These are phyloP conservation scores for Lecanicillium sp. DNA, from an alignment of 2,329 filamentous ascomycete species.

Conservation along the genomic window DNA sequence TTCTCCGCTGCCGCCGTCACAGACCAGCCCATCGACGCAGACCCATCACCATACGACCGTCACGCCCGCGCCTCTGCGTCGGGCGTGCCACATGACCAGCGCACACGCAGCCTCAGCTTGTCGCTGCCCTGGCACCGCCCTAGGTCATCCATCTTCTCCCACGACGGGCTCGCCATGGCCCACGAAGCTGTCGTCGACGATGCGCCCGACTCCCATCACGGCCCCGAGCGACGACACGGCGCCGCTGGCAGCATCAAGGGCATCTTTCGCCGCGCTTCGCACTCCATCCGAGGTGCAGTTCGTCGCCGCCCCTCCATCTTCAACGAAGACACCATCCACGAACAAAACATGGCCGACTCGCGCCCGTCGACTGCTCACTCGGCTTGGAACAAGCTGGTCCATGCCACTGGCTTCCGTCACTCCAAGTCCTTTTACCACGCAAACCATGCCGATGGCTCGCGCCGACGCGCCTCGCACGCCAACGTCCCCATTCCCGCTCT, in stretches of 20 bases:
- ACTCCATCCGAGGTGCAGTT: constrained; percentile 46
- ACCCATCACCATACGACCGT: constrained; percentile 1
- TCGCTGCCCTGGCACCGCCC: constrained; percentile 42
- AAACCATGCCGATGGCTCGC: constrained; percentile 14
- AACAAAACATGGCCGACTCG: constrained; percentile 16
- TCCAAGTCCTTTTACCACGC: constrained; percentile 34
- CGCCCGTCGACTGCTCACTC: constrained; percentile 41
- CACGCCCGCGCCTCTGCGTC: constrained; percentile 5
- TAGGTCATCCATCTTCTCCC: constrained; percentile 32
- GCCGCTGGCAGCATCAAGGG: constrained; percentile 34
- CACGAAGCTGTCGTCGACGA: constrained; percentile 24
- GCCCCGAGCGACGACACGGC: constrained; percentile 16
- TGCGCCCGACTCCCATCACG: constrained; percentile 14
- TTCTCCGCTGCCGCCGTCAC: constrained; percentile 1
- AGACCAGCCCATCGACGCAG: not conserved
- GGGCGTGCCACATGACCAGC: constrained; percentile 24
- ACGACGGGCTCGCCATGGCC: constrained; percentile 20
- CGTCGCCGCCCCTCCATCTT: constrained; percentile 38
- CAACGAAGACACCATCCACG: constrained; percentile 20
- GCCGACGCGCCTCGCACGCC: constrained; percentile 19
- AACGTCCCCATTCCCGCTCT: constrained; percentile 38
- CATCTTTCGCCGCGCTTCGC: constrained; percentile 47
- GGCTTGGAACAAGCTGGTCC: constrained; percentile 43
- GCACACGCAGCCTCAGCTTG: constrained; percentile 41
- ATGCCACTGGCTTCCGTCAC: constrained; percentile 43